These are phyloP conservation scores for Spinacia oleracea DNA, from an alignment of 179 eudicot species.

Conservation along the genomic window DNA sequence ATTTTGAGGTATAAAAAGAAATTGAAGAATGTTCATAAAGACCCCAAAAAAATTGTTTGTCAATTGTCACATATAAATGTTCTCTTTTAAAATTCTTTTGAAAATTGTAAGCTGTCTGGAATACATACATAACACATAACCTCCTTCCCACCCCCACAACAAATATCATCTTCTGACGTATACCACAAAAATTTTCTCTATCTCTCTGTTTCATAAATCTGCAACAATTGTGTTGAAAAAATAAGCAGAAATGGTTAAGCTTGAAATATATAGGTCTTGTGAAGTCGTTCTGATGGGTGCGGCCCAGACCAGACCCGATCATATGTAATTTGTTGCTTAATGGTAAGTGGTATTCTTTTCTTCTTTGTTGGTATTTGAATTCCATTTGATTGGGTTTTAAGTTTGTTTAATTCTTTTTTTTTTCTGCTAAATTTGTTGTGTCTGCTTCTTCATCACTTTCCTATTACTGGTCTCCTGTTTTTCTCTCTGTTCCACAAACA, in stretches of 20 bases:
- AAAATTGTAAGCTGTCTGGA: neutral
- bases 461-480: neutral
- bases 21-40: constrained; percentile 18
- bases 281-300: no score
- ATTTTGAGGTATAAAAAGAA: no score
- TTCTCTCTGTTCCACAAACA: neutral
- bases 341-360: constrained; percentile 4
- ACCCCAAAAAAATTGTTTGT: neutral
- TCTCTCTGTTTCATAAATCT: neutral
- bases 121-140: no score
- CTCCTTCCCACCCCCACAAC: neutral
- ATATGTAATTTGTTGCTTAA: no score
- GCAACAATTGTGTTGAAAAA: no score
- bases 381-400: constrained; percentile 4
- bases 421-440: neutral
- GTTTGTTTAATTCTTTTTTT: neutral
- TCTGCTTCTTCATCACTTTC: constrained; percentile 14
- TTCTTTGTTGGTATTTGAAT: constrained; percentile 19
- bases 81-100: neutral
- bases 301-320: no score
- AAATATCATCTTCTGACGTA: constrained; percentile 8
- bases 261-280: no score
- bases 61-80: no score
- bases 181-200: neutral
- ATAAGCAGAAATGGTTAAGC: no score